These are phyloP conservation scores for Acidiella bohemica DNA, from an alignment of 495 filamentous ascomycete genomes.

Conservation along the genomic window DNA sequence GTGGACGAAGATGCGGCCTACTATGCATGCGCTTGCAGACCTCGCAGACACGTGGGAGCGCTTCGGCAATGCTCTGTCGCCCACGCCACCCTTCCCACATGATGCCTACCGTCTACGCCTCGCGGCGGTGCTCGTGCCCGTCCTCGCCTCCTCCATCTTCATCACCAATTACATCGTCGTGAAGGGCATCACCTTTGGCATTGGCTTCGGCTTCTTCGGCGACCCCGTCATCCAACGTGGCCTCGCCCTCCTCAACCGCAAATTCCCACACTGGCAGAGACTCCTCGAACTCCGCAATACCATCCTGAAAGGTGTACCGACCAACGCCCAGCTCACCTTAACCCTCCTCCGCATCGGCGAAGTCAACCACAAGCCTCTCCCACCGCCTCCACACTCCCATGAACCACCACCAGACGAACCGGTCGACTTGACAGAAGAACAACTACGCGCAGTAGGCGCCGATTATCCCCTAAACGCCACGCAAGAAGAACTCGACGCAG, in stretches of 20 bases:
- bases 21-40: conserved; percentile 65
- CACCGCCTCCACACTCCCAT: conserved; percentile 54
- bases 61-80: conserved; percentile 65
- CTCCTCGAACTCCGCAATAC: conserved; percentile 57
- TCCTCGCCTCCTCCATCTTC: conserved; percentile 46
- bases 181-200: conserved; percentile 50
- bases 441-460: conserved; percentile 32
- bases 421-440: conserved; percentile 33
- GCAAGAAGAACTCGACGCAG: conserved; percentile 39
- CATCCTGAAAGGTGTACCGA: conserved; percentile 70
- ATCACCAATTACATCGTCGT: conserved; percentile 60
- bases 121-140: conserved; percentile 43
- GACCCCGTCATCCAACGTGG: conserved; percentile 55
- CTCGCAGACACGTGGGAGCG: conserved; percentile 68
- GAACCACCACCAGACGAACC: conserved; percentile 41
- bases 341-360: conserved; percentile 79
- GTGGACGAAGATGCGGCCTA: conserved; percentile 57
- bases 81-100: conserved; percentile 61
- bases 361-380: conserved; percentile 65
- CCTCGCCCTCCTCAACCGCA: conserved; percentile 47
- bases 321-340: conserved; percentile 74
- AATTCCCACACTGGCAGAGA: conserved; percentile 63
- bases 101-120: conserved; percentile 49
- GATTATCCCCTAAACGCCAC: conserved; percentile 34
- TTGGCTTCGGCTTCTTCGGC: conserved; percentile 67